Percentiles rank a stretch among this genome's conserved stretches.
phyloP scores from a whole-genome alignment of 139 green algal species.

The Desmodesmus armatus region DNA sequence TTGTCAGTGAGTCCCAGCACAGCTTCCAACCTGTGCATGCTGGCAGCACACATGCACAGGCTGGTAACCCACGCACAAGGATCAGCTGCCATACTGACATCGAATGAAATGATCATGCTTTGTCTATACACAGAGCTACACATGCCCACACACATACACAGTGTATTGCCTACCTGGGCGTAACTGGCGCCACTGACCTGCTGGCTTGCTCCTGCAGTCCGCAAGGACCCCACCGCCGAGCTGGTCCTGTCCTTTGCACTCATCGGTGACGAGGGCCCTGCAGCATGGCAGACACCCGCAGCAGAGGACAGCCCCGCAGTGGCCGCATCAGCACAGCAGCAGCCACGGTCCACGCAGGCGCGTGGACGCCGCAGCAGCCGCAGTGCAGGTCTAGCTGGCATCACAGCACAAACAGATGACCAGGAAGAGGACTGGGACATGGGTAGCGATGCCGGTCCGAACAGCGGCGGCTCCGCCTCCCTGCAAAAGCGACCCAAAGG shows the following conservation, averaged over 20 bases:
- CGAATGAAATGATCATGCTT: too few species aligned
- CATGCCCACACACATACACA: too few species aligned
- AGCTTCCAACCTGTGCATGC: too few species aligned
- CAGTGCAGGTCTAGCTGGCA: neutral
- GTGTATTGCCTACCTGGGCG: too few species aligned
- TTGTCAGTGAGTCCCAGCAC: too few species aligned
- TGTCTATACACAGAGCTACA: too few species aligned
- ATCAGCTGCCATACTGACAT: too few species aligned
- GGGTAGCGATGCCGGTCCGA: neutral
- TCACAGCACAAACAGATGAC: neutral
- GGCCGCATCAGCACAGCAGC: neutral
- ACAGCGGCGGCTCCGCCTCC: too few species aligned
- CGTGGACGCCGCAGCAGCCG: constrained; percentile 6
- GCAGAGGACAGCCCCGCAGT: neutral
- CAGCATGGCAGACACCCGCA: neutral
- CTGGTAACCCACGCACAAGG: too few species aligned
- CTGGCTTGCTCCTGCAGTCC: too few species aligned
- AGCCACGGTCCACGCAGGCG: neutral
- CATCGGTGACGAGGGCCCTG: constrained; percentile 2
- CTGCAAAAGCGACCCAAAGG: neutral
- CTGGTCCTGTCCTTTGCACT: constrained; percentile 1
- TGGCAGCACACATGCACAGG: too few species aligned
- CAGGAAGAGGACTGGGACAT: neutral
- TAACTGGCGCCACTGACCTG: neutral
- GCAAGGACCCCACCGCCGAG: neutral